These are phyloP conservation scores for Fonsecaea multimorphosa DNA, from an alignment of 2,329 filamentous ascomycete genomes.

Conservation along the genomic window DNA sequence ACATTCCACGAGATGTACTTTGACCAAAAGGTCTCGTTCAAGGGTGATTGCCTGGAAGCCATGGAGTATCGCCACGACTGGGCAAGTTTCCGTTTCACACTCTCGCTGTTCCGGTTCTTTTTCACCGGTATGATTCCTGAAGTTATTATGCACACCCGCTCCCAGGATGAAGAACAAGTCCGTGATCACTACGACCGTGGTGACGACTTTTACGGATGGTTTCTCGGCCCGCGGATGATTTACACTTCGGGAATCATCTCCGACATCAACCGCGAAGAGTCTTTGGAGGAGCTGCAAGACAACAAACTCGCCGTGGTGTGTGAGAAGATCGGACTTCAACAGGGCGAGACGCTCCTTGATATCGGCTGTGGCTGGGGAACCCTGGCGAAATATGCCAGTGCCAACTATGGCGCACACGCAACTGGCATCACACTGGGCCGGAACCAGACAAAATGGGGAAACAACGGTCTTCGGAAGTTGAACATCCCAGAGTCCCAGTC, in stretches of 20 bases:
- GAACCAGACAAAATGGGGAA: slow-evolving; percentile 97
- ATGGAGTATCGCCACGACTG: slow-evolving; percentile 97
- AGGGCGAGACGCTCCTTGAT: slow-evolving; percentile 83
- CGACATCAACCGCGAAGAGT: slow-evolving; percentile 84
- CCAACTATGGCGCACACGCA: slow-evolving; percentile 84
- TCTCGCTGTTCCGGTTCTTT: slow-evolving; percentile 85
- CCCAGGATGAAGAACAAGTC: slow-evolving; percentile 96
- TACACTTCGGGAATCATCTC: slow-evolving; percentile 96
- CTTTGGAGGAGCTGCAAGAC: slow-evolving; percentile 92
- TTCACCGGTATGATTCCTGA: slow-evolving; percentile 86
- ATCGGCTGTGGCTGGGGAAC: slow-evolving; percentile 99
- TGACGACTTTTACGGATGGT: slow-evolving; percentile 98
- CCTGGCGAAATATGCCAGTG: slow-evolving; percentile 87
- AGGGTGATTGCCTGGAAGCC: slow-evolving; percentile 85
- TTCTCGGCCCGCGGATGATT: slow-evolving; percentile 97
- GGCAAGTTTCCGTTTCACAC: slow-evolving; percentile 91
- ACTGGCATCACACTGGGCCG: slow-evolving; percentile 92
- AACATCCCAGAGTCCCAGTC: slow-evolving; percentile 87
- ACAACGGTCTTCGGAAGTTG: slow-evolving; percentile 80
- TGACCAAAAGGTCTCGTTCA: slow-evolving; percentile 91
- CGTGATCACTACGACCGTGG: slow-evolving; percentile 92
- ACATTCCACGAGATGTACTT: slow-evolving; percentile 99
- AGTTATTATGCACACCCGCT: slow-evolving; percentile 88
- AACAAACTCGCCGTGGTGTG: slow-evolving; percentile 96
- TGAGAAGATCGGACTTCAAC: slow-evolving; percentile 87